phyloP scores from a whole-genome alignment of 2,329 filamentous ascomycete species.

The Fusarium nygamai region DNA sequence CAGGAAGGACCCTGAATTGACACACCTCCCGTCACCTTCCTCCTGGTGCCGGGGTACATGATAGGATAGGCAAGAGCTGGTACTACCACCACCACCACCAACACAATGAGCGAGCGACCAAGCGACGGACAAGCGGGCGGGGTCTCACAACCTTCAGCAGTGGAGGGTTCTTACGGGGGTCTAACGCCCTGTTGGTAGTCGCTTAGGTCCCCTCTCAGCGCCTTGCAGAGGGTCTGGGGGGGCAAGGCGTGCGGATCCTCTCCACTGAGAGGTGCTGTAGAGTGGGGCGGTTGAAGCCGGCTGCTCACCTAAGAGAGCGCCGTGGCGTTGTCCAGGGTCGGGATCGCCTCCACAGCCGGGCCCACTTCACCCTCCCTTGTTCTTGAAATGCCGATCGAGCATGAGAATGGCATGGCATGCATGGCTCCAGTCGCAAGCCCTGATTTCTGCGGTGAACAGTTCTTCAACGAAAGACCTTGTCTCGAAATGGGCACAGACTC shows the following conservation, averaged over 20 bases:
- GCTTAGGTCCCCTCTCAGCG: slow-evolving; percentile 13
- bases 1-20: slow-evolving; percentile 41
- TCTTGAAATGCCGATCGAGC: slow-evolving; percentile 36
- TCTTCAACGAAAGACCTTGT: not conserved
- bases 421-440: slow-evolving; percentile 25
- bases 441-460: slow-evolving; percentile 34
- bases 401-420: slow-evolving; percentile 33
- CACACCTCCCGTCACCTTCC: slow-evolving; percentile 19
- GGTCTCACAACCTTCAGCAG: slow-evolving; percentile 4
- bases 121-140: slow-evolving; percentile 20
- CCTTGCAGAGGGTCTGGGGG: slow-evolving; percentile 11
- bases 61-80: slow-evolving; percentile 8
- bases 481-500: not conserved
- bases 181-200: slow-evolving; percentile 17
- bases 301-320: slow-evolving; percentile 9
- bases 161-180: slow-evolving; percentile 17
- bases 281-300: slow-evolving; percentile 18
- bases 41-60: slow-evolving; percentile 16
- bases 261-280: slow-evolving; percentile 7
- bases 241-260: slow-evolving; percentile 8
- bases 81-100: not conserved
- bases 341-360: slow-evolving; percentile 38
- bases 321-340: slow-evolving; percentile 23
- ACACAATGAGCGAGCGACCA: not conserved
- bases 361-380: slow-evolving; percentile 35